Percentiles rank a stretch among this genome's conserved stretches.
These are phyloP conservation scores for Eutrema salsugineum DNA, from an alignment of 441 rosid genomes.

Conservation along the genomic window DNA sequence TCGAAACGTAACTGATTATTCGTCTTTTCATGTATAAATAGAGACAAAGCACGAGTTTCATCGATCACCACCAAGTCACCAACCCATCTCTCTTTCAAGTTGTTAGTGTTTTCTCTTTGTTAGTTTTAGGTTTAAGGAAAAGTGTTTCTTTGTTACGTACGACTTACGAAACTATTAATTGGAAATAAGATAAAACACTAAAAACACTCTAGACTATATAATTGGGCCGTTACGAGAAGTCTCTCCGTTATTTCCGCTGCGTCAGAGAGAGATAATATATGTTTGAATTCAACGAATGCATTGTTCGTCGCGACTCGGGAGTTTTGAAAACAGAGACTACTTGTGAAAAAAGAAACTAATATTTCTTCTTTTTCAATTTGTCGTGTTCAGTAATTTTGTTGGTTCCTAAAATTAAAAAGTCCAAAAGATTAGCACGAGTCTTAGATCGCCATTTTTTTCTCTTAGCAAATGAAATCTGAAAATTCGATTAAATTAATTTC, in stretches of 20 bases:
- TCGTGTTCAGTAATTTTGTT: neutral
- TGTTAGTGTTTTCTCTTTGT: neutral
- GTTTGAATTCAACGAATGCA: constrained; percentile 7
- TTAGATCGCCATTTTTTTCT: constrained; percentile 20
- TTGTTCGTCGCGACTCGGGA: neutral
- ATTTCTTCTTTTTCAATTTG: neutral
- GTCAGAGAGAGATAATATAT: neutral
- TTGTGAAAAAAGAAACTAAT: neutral
- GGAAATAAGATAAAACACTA: too few relatives aligned
- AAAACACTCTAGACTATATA: too few relatives aligned
- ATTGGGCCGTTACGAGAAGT: too few relatives aligned
- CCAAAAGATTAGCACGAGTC: constrained; percentile 10
- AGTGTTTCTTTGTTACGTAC: too few relatives aligned
- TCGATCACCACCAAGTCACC: constrained; percentile 9
- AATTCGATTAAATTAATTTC: neutral
- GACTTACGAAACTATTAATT: too few relatives aligned
- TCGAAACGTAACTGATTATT: constrained; percentile 2
- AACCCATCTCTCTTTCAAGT: constrained; percentile 8
- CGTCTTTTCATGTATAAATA: neutral
- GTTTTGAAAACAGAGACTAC: constrained; percentile 1
- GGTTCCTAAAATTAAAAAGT: constrained; percentile 24
- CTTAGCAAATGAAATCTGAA: constrained; percentile 14
- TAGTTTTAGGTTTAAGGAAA: too few relatives aligned
- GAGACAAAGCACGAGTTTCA: constrained; percentile 23
- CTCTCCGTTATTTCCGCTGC: neutral